A percentile compares a stretch with the other conserved stretches of the same genome.
phyloP scores from a whole-genome alignment of 2,329 filamentous ascomycete species.

The Penicillium sumatraense region DNA sequence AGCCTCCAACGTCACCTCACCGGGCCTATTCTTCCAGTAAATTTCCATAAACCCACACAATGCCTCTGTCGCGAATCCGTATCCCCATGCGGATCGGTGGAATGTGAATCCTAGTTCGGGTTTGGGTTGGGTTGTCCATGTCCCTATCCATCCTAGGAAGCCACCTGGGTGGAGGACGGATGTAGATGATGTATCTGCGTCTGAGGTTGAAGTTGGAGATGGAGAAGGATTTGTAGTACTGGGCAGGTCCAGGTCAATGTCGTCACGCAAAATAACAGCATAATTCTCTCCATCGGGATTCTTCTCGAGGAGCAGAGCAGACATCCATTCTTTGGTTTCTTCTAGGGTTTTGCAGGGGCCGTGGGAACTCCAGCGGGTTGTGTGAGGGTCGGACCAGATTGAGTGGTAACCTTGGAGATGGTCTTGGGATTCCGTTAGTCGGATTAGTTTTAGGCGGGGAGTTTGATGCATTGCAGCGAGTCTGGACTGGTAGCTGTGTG shows the following conservation, averaged over 20 bases:
- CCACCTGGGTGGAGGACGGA: conserved; percentile 7
- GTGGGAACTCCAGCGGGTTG: conserved; percentile 24
- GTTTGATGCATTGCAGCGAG: too few species aligned
- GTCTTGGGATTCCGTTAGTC: conserved; percentile 13
- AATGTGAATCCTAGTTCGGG: conserved; percentile 21
- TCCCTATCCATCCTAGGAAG: conserved; percentile 18
- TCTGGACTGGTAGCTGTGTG: too few species aligned
- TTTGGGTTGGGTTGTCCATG: conserved; percentile 10
- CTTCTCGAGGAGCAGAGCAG: conserved; percentile 1
- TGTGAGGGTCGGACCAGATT: conserved; percentile 21
- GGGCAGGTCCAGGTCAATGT: background rate
- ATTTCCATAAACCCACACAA: conserved; percentile 14
- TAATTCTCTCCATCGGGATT: conserved; percentile 20
- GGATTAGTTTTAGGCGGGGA: conserved; percentile 16
- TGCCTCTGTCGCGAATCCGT: conserved; percentile 21
- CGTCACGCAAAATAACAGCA: conserved; percentile 15
- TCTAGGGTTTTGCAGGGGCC: conserved; percentile 16
- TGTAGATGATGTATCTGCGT: too few species aligned
- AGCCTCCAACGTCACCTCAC: conserved; percentile 5
- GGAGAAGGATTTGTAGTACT: too few species aligned
- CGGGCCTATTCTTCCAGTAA: conserved; percentile 9
- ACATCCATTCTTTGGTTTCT: conserved; percentile 20
- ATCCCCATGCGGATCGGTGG: conserved; percentile 19
- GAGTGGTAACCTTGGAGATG: conserved; percentile 19
- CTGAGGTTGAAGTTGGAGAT: too few species aligned